These are phyloP conservation scores for Cyanidiococcus yangmingshanensis DNA, from an alignment of 23 red algal species.

Conservation along the genomic window DNA sequence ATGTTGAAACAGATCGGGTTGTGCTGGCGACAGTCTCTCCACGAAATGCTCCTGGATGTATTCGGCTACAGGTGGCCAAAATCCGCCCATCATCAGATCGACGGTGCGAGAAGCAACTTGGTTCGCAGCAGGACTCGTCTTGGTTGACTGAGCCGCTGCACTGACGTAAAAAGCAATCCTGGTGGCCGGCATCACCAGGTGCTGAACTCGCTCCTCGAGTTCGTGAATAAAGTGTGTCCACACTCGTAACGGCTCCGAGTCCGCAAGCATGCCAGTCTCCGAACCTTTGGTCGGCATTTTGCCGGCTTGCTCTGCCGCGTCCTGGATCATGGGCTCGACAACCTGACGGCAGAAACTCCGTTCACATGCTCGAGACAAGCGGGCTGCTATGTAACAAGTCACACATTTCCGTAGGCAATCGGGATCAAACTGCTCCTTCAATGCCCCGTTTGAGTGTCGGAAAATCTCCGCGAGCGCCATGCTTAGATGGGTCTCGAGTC, in stretches of 20 bases:
- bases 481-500: no score
- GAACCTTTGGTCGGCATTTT: not conserved
- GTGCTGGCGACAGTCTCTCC: not conserved
- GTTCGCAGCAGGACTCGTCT: not conserved
- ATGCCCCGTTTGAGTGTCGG: no score
- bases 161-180: not conserved
- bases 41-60: not conserved
- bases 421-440: no score
- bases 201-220: not conserved
- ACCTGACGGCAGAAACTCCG: not conserved
- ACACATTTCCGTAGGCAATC: no score
- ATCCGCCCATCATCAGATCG: not conserved
- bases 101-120: no score
- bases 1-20: not conserved
- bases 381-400: no score
- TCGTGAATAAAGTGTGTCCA: not conserved
- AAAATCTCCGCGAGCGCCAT: no score
- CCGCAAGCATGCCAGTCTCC: not conserved
- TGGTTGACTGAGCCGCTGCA: not conserved
- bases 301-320: not conserved
- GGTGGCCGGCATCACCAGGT: not conserved
- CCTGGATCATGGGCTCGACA: not conserved
- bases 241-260: not conserved
- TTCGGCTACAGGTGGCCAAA: not conserved
- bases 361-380: not conserved